Evolutionary conservation across 2,329 filamentous ascomycete genomes (phyloP).

Genomic region (Aspergillus persii): DNA sequence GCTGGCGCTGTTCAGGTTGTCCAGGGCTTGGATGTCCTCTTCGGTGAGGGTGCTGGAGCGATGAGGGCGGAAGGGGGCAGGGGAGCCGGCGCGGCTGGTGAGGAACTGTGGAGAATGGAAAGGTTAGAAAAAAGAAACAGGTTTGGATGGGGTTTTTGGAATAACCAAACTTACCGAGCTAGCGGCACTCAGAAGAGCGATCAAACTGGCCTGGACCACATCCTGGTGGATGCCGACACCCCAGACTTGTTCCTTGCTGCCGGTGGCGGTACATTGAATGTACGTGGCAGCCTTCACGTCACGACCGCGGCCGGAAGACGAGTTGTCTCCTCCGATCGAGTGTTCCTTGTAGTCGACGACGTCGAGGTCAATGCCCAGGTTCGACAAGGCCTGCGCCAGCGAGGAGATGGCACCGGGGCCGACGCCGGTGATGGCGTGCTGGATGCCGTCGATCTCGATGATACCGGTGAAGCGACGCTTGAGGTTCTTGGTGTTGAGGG

Average conservation of each 20-base stretch:
- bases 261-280: constrained; percentile 77
- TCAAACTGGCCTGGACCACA: constrained; percentile 84
- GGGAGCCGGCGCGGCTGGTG: constrained; percentile 66
- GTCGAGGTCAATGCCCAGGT: constrained; percentile 80
- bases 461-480: constrained; percentile 82
- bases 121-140: neutral
- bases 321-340: constrained; percentile 58
- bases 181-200: constrained; percentile 80
- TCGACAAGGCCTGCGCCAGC: constrained; percentile 75
- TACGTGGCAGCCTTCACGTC: constrained; percentile 93
- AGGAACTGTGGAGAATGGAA: constrained; percentile 59
- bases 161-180: constrained; percentile 64
- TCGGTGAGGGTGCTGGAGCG: constrained; percentile 52
- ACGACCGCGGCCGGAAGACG: constrained; percentile 56
- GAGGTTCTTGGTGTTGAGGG: constrained; percentile 73
- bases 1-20: constrained; percentile 34
- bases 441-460: constrained; percentile 74
- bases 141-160: neutral
- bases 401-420: constrained; percentile 91
- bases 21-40: constrained; percentile 45
- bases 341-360: constrained; percentile 97
- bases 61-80: constrained; percentile 60
- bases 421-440: constrained; percentile 74
- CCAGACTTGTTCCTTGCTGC: constrained; percentile 55
- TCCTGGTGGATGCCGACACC: constrained; percentile 72